These are phyloP conservation scores for Maudiozyma turicensis DNA, from an alignment of 805 yeast species.

Conservation along the genomic window DNA sequence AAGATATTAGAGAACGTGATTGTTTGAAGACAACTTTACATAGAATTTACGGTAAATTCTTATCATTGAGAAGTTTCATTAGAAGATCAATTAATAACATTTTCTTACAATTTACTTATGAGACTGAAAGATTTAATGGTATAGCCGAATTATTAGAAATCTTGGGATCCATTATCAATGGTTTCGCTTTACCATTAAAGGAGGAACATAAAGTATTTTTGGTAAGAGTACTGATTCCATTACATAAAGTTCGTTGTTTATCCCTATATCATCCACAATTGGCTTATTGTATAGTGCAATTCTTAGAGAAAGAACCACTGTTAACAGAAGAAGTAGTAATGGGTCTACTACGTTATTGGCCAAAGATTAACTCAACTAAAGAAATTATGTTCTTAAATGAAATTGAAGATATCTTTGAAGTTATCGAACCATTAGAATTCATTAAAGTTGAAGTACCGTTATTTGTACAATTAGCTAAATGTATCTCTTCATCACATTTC, in stretches of 20 bases:
- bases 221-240: conserved; percentile 76
- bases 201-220: conserved; percentile 93
- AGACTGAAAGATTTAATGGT: conserved; percentile 93
- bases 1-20: conserved; percentile 94
- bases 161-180: conserved; percentile 91
- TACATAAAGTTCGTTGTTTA: conserved; percentile 84
- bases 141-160: conserved; percentile 91
- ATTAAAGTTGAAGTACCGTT: conserved; percentile 85
- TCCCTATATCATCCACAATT: conserved; percentile 92
- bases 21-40: conserved; percentile 91
- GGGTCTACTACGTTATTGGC: conserved; percentile 93
- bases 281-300: conserved; percentile 94
- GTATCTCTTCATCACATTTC: conserved; percentile 91
- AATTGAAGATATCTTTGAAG: conserved; percentile 93
- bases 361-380: conserved; percentile 87
- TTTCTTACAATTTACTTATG: conserved; percentile 86
- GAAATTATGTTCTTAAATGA: conserved; percentile 95
- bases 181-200: conserved; percentile 92
- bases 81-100: conserved; percentile 87
- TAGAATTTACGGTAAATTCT: conserved; percentile 90
- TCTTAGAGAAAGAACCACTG: conserved; percentile 85
- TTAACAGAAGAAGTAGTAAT: conserved; percentile 93
- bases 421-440: conserved; percentile 88
- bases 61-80: conserved; percentile 81
- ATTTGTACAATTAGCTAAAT: conserved; percentile 86